A percentile compares a stretch with the other conserved stretches of the same genome.
phyloP scores from a whole-genome alignment of 2,329 filamentous ascomycete genomes.

The Mycosphaerella sp. region DNA sequence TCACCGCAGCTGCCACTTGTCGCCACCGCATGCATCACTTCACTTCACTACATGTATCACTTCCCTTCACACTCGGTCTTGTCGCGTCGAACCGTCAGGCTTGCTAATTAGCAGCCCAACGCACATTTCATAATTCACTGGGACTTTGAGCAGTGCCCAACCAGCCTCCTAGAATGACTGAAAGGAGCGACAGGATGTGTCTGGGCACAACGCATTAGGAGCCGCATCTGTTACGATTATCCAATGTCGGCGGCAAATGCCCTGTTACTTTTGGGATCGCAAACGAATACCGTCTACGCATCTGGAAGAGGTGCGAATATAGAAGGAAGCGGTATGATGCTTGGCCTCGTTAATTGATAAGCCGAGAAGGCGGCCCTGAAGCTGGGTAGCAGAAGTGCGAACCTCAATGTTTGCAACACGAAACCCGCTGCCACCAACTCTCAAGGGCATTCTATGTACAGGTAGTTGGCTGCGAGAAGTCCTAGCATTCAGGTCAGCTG shows the following conservation, averaged over 20 bases:
- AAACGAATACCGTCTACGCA: conserved; percentile 65
- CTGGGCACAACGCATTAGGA: conserved; percentile 61
- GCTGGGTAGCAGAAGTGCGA: conserved; percentile 41
- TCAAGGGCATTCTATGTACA: conserved; percentile 18
- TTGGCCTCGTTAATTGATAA: conserved; percentile 60
- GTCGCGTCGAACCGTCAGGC: conserved; percentile 56
- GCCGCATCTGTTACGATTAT: conserved; percentile 60
- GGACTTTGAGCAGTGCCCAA: conserved; percentile 58
- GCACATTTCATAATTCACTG: conserved; percentile 61
- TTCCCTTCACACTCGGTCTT: conserved; percentile 52
- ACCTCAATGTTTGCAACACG: conserved; percentile 51
- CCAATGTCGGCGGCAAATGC: conserved; percentile 57
- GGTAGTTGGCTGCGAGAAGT: conserved; percentile 13
- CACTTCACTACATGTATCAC: background rate
- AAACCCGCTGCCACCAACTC: conserved; percentile 57
- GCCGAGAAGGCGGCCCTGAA: conserved; percentile 55
- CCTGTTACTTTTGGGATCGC: conserved; percentile 48
- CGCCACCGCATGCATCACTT: background rate
- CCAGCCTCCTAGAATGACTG: conserved; percentile 53
- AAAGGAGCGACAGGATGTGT: conserved; percentile 61
- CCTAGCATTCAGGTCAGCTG: conserved; percentile 12
- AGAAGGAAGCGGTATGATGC: conserved; percentile 50
- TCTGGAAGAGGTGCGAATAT: conserved; percentile 59
- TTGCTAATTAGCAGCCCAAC: conserved; percentile 56
- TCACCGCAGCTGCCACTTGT: background rate